phyloP scores from a whole-genome alignment of 495 filamentous ascomycete genomes.

The Delitschia confertaspora region DNA sequence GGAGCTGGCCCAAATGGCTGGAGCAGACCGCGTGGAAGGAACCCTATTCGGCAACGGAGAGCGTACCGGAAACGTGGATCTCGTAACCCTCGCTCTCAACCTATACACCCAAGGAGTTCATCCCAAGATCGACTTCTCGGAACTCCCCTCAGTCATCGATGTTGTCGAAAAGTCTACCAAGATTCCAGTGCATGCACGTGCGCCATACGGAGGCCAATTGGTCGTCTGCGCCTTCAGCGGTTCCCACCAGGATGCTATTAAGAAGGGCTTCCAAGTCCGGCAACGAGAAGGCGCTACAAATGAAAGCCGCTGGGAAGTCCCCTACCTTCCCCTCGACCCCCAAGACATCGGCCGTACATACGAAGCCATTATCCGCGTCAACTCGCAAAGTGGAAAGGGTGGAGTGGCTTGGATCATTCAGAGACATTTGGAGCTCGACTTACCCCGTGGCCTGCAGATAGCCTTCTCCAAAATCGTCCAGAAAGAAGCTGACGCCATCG shows the following conservation, averaged over 20 bases:
- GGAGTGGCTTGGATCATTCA: slow-evolving; percentile 93
- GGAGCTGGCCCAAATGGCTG: slow-evolving; percentile 95
- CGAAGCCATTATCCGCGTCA: slow-evolving; percentile 96
- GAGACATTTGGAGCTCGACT: slow-evolving; percentile 77
- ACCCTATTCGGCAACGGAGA: slow-evolving; percentile 95
- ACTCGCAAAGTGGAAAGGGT: slow-evolving; percentile 91
- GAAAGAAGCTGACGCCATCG: slow-evolving; percentile 58
- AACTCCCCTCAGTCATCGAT: slow-evolving; percentile 80
- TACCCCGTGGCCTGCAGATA: slow-evolving; percentile 86
- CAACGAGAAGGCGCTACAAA: slow-evolving; percentile 49
- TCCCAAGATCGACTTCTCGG: slow-evolving; percentile 80
- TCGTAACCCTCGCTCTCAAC: slow-evolving; percentile 90
- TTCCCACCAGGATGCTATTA: slow-evolving; percentile 94
- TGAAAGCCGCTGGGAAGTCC: slow-evolving; percentile 61
- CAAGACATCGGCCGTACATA: slow-evolving; percentile 91
- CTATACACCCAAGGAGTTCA: slow-evolving; percentile 93
- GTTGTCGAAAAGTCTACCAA: slow-evolving; percentile 88
- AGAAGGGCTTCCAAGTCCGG: slow-evolving; percentile 82
- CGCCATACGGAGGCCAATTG: slow-evolving; percentile 82
- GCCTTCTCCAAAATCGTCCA: slow-evolving; percentile 88
- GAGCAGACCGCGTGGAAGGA: slow-evolving; percentile 88
- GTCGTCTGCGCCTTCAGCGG: slow-evolving; percentile 87
- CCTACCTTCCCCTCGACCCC: slow-evolving; percentile 90
- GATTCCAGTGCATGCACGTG: slow-evolving; percentile 82
- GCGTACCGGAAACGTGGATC: slow-evolving; percentile 90